Evolutionary conservation across 2,329 filamentous ascomycete species (phyloP).

Genomic region (Alternaria triticimaculans): DNA sequence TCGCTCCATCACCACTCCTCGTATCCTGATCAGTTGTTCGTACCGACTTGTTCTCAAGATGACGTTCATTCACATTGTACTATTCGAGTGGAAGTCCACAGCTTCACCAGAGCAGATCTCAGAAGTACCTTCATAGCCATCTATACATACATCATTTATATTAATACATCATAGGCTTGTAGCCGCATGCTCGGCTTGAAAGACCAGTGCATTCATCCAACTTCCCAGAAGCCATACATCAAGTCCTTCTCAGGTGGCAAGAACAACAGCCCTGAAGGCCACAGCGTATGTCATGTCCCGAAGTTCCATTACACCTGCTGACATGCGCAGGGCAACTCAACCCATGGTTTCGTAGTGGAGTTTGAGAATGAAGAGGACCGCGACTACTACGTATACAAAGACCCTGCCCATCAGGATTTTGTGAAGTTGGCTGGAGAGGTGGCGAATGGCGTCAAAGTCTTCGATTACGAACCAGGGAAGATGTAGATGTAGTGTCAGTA

Average conservation of each 20-base stretch:
- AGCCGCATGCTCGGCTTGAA: constrained; percentile 63
- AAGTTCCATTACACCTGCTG: neutral
- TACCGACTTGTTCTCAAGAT: constrained; percentile 48
- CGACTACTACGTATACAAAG: constrained; percentile 70
- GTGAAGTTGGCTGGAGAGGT: constrained; percentile 58
- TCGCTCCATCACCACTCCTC: neutral
- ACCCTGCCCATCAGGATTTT: constrained; percentile 69
- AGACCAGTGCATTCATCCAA: constrained; percentile 66
- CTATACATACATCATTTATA: neutral
- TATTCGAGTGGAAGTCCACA: constrained; percentile 69
- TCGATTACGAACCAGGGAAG: constrained; percentile 66
- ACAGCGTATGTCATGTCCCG: constrained; percentile 47
- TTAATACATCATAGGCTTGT: constrained; percentile 56
- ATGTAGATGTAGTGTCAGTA: constrained; percentile 44
- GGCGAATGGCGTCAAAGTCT: constrained; percentile 62
- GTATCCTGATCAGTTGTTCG: neutral
- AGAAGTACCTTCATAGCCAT: constrained; percentile 53
- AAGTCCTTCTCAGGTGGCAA: constrained; percentile 63
- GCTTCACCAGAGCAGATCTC: constrained; percentile 59
- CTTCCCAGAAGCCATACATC: constrained; percentile 66
- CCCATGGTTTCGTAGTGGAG: constrained; percentile 73
- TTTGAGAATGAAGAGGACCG: constrained; percentile 70
- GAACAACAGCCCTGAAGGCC: constrained; percentile 68
- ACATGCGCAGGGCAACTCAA: constrained; percentile 61
- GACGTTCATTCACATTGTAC: constrained; percentile 71